Evolutionary conservation across 176 grass and related monocot species (phyloP).

Genomic region (Paspalum notatum): DNA sequence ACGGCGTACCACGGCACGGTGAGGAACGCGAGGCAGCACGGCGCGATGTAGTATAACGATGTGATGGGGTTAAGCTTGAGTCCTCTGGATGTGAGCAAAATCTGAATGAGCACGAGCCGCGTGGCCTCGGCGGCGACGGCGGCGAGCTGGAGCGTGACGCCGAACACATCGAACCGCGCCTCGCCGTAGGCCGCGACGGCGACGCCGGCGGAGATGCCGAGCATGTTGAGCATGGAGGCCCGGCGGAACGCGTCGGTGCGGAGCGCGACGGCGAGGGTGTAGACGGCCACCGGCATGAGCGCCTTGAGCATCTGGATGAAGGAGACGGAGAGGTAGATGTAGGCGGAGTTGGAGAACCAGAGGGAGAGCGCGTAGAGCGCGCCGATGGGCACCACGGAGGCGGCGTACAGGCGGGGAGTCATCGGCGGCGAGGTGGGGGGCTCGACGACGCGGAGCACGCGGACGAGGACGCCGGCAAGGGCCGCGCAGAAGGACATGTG

Average conservation of each 20-base stretch:
- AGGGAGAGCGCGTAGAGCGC: constrained; percentile 75
- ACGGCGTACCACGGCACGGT: constrained; percentile 69
- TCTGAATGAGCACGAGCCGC: constrained; percentile 84
- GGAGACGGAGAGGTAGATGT: constrained; percentile 99
- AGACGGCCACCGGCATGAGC: constrained; percentile 96
- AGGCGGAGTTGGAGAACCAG: constrained; percentile 98
- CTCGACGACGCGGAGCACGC: constrained; percentile 63
- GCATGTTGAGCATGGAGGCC: constrained; percentile 81
- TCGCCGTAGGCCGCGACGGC: constrained; percentile 81
- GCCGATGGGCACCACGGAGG: constrained; percentile 75
- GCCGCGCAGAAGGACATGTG: constrained; percentile 87
- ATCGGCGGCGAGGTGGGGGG: constrained; percentile 44
- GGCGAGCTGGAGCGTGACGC: constrained; percentile 76
- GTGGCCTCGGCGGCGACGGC: constrained; percentile 87
- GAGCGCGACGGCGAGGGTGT: constrained; percentile 76
- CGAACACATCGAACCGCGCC: constrained; percentile 62
- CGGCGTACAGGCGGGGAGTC: constrained; percentile 53
- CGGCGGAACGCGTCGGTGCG: constrained; percentile 61
- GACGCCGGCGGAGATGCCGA: constrained; percentile 76
- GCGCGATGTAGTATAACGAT: constrained; percentile 83
- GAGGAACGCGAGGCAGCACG: constrained; percentile 78
- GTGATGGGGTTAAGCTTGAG: constrained; percentile 85
- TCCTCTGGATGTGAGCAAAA: constrained; percentile 72
- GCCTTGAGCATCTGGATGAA: constrained; percentile 99
- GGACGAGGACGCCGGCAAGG: constrained; percentile 61